A percentile compares a stretch with the other conserved stretches of the same genome.
phyloP scores from a whole-genome alignment of 2,329 filamentous ascomycete genomes.

The Fusarium kyushuense region DNA sequence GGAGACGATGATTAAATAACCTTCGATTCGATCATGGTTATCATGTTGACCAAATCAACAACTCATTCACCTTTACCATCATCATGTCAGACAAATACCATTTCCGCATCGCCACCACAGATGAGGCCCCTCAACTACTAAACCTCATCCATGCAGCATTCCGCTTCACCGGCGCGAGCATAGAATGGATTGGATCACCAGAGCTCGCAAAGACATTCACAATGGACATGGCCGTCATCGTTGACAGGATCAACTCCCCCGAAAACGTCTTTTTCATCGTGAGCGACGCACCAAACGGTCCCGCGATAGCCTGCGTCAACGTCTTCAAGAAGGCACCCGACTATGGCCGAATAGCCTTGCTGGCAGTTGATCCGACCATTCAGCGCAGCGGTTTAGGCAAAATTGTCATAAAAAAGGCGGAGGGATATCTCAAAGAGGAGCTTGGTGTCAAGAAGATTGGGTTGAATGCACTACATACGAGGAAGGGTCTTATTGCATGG shows the following conservation, averaged over 20 bases:
- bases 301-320: constrained; percentile 47
- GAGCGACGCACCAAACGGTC: constrained; percentile 16
- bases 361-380: constrained; percentile 51
- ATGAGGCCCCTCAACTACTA: constrained; percentile 54
- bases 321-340: constrained; percentile 44
- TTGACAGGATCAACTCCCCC: constrained; percentile 60
- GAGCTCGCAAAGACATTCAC: constrained; percentile 77
- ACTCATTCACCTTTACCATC: constrained; percentile 5
- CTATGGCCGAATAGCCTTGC: constrained; percentile 50
- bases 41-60: background rate
- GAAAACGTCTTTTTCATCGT: constrained; percentile 51
- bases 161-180: constrained; percentile 54
- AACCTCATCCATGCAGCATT: constrained; percentile 56
- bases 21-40: background rate
- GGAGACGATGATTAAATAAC: background rate
- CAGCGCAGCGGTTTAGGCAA: constrained; percentile 53
- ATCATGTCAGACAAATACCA: constrained; percentile 38
- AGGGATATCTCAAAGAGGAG: constrained; percentile 47
- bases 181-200: constrained; percentile 51
- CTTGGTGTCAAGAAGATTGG: constrained; percentile 49
- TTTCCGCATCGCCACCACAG: constrained; percentile 54
- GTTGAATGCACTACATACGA: constrained; percentile 52
- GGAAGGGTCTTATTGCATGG: constrained; percentile 52
- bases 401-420: constrained; percentile 49
- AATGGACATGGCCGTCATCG: constrained; percentile 73